These are phyloP conservation scores for Geotrichum phurueaensis DNA, from an alignment of 1,139 yeast species.

Conservation along the genomic window DNA sequence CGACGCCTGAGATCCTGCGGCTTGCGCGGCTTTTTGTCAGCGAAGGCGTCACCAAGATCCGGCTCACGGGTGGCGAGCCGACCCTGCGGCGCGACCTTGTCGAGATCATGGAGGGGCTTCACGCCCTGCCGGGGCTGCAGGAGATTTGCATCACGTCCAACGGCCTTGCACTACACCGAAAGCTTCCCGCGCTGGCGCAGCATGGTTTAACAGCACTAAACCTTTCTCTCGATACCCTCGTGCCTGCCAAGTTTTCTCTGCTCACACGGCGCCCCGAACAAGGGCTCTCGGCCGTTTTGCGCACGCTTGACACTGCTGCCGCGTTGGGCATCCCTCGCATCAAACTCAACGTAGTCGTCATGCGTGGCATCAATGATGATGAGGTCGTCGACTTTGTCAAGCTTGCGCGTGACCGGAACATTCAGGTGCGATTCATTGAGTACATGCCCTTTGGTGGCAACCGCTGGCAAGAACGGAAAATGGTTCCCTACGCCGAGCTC, in stretches of 20 bases:
- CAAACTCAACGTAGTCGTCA: conserved; percentile 45
- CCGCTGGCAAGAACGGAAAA: conserved; percentile 42
- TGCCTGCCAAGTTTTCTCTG: conserved; percentile 44
- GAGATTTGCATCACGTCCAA: conserved; percentile 48
- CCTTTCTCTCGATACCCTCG: conserved; percentile 44
- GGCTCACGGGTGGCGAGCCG: conserved; percentile 52
- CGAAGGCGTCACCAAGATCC: conserved; percentile 45
- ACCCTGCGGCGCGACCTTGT: conserved; percentile 46
- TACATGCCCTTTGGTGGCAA: conserved; percentile 54
- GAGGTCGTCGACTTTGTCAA: conserved; percentile 44
- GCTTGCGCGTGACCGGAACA: conserved; percentile 36
- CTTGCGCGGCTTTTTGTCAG: conserved; percentile 41
- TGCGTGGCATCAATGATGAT: conserved; percentile 46
- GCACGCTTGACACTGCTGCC: conserved; percentile 40
- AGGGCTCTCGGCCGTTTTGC: conserved; percentile 42
- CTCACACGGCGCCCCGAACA: conserved; percentile 41
- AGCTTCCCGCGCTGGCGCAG: conserved; percentile 37
- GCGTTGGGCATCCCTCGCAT: conserved; percentile 42
- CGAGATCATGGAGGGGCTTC: conserved; percentile 38
- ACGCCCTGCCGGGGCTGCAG: conserved; percentile 37
- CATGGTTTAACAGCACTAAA: conserved; percentile 45
- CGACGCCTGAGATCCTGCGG: conserved; percentile 41
- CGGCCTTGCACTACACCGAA: conserved; percentile 45
- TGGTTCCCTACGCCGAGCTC: conserved; percentile 43
- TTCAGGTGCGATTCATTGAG: conserved; percentile 48